Conservation (phyloP, 768 basidiomycete genomes). For the Pulveroboletus frians region DNA sequence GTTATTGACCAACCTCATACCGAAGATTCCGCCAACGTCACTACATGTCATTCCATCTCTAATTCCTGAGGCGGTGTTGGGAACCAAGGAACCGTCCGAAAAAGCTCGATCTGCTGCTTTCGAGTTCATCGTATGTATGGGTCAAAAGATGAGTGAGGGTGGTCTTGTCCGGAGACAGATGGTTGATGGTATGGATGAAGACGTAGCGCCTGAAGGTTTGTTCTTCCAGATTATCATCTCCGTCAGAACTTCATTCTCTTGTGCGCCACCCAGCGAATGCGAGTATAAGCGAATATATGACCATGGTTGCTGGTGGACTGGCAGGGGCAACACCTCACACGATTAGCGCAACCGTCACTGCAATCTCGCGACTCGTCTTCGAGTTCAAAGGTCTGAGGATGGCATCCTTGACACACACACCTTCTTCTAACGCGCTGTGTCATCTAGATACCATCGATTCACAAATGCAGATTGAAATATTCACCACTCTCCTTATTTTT, state of each 20-base stretch:
- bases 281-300: slow-evolving; percentile 87
- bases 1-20: slow-evolving; percentile 65
- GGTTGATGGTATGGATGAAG: slow-evolving; percentile 82
- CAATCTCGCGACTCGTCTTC: slow-evolving; percentile 88
- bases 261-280: slow-evolving; percentile 48
- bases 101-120: slow-evolving; percentile 87
- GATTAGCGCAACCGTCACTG: slow-evolving; percentile 96
- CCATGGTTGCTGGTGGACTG: slow-evolving; percentile 92
- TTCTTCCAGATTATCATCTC: neutral
- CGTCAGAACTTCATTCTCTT: slow-evolving; percentile 1
- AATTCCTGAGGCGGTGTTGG: slow-evolving; percentile 90
- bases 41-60: slow-evolving; percentile 84
- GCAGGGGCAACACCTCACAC: slow-evolving; percentile 94
- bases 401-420: neutral
- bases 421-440: neutral
- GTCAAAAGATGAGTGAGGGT: slow-evolving; percentile 82
- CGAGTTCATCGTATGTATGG: slow-evolving; percentile 87
- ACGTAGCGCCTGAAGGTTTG: slow-evolving; percentile 42
- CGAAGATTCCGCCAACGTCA: slow-evolving; percentile 58
- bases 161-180: slow-evolving; percentile 74
- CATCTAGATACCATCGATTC: slow-evolving; percentile 58
- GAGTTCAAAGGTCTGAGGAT: slow-evolving; percentile 78
- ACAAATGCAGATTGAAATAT: slow-evolving; percentile 75
- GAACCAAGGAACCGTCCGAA: slow-evolving; percentile 95
- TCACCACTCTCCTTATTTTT: slow-evolving; percentile 85